Evolutionary conservation across 1,284 basidiomycete genomes (phyloP).

Genomic region (Hymenochaete sp.): DNA sequence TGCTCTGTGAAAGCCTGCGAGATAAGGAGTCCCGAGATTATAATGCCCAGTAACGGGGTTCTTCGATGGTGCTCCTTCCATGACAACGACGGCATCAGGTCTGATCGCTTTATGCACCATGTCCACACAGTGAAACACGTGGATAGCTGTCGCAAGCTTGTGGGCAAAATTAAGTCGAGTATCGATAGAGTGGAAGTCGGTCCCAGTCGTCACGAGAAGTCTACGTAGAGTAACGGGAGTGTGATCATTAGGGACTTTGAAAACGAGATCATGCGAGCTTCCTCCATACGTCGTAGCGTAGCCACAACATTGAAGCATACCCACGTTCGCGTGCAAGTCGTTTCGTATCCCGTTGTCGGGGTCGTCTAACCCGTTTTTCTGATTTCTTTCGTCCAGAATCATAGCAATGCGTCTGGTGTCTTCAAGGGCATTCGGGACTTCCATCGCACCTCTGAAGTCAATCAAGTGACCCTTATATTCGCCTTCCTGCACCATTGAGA

Average conservation of each 20-base stretch:
- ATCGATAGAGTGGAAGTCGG: background rate
- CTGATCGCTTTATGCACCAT: constrained; percentile 10
- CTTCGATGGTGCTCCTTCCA: too few relatives aligned
- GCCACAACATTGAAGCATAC: background rate
- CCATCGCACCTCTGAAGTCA: too few relatives aligned
- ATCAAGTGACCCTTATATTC: too few relatives aligned
- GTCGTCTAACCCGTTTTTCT: too few relatives aligned
- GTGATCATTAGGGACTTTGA: background rate
- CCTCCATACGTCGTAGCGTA: background rate
- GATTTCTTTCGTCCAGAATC: too few relatives aligned
- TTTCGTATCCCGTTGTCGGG: too few relatives aligned
- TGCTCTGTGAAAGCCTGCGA: constrained; percentile 1
- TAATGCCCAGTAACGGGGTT: too few relatives aligned
- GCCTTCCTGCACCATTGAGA: too few relatives aligned
- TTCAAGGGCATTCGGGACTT: too few relatives aligned
- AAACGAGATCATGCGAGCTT: constrained; percentile 3
- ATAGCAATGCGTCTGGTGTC: too few relatives aligned
- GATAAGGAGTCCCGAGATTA: constrained; percentile 1
- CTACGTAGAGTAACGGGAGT: background rate
- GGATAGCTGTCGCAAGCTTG: constrained; percentile 3
- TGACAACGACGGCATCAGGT: constrained; percentile 1
- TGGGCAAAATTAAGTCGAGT: background rate
- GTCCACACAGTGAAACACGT: constrained; percentile 6
- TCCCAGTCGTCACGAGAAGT: background rate
- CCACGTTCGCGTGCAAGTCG: too few relatives aligned